Conservation (phyloP, 495 filamentous ascomycete species). For the Lichenothelia convexa region DNA sequence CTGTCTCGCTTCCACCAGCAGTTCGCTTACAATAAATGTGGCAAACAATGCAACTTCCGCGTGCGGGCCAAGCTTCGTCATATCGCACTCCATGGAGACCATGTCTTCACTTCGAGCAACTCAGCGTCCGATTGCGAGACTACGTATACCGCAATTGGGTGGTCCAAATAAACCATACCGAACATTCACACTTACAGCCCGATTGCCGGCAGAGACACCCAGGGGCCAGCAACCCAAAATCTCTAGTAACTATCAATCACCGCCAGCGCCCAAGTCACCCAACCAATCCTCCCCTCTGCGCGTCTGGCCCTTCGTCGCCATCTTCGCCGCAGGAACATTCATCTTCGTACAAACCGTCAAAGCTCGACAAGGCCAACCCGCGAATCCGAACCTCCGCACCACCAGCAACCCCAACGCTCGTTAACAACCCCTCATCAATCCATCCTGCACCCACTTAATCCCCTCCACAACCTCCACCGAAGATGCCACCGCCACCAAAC, state of each 20-base stretch:
- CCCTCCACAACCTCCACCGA: too few species aligned
- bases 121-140: too few species aligned
- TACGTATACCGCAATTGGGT: too few species aligned
- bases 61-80: too few species aligned
- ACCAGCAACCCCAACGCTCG: conserved; percentile 6
- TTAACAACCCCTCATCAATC: conserved; percentile 7
- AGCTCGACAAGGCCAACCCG: conserved; percentile 31
- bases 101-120: too few species aligned
- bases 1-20: too few species aligned
- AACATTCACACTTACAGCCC: not conserved
- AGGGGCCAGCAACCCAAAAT: not conserved
- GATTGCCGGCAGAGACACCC: not conserved
- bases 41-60: too few species aligned
- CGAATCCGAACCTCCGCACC: too few species aligned
- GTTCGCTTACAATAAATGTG: too few species aligned
- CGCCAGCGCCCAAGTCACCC: conserved; percentile 1
- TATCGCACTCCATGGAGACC: too few species aligned
- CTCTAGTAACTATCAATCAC: not conserved
- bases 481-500: too few species aligned
- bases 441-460: not conserved
- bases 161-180: too few species aligned
- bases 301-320: conserved; percentile 44
- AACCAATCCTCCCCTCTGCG: conserved; percentile 29
- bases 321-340: conserved; percentile 38
- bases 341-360: conserved; percentile 46